phyloP scores from a whole-genome alignment of 306 rosid species.

The Potentilla sterilis region DNA sequence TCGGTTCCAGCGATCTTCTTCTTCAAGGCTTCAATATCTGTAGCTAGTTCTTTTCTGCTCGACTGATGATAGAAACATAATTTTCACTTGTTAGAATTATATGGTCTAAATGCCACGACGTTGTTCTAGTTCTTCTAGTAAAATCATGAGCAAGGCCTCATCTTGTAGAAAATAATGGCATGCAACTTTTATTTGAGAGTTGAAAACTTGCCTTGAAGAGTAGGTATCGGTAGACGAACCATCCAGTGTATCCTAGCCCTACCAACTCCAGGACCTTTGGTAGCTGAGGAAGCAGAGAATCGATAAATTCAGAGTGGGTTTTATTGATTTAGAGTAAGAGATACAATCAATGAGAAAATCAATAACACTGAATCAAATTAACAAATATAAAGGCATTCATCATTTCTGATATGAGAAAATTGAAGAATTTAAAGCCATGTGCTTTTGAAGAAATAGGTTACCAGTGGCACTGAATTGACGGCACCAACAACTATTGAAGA shows the following conservation, averaged over 20 bases:
- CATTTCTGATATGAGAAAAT: not conserved
- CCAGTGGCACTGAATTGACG: conserved; percentile 94
- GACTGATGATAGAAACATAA: conserved; percentile 47
- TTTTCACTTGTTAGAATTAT: conserved; percentile 15
- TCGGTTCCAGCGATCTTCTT: conserved; percentile 95
- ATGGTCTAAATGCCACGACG: not conserved
- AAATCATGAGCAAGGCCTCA: not conserved
- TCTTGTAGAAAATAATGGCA: not conserved
- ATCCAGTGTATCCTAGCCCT: conserved; percentile 96
- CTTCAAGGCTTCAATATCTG: conserved; percentile 79
- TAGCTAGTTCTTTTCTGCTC: conserved; percentile 87
- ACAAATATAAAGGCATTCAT: not conserved
- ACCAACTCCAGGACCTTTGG: conserved; percentile 96
- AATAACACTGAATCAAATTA: not conserved
- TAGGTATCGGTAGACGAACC: conserved; percentile 99
- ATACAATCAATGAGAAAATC: not conserved
- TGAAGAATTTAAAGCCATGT: not conserved
- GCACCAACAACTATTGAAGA: conserved; percentile 84
- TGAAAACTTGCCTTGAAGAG: conserved; percentile 73
- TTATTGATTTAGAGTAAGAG: not conserved
- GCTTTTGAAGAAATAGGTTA: conserved; percentile 31
- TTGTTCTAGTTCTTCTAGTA: not conserved
- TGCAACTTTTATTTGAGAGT: not conserved
- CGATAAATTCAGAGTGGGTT: conserved; percentile 20
- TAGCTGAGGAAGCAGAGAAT: conserved; percentile 53